Evolutionary conservation across 805 yeast genomes (phyloP), one percentile per base, ranked within the genome.

Genomic region (Saccharomyces jurei): DNA sequence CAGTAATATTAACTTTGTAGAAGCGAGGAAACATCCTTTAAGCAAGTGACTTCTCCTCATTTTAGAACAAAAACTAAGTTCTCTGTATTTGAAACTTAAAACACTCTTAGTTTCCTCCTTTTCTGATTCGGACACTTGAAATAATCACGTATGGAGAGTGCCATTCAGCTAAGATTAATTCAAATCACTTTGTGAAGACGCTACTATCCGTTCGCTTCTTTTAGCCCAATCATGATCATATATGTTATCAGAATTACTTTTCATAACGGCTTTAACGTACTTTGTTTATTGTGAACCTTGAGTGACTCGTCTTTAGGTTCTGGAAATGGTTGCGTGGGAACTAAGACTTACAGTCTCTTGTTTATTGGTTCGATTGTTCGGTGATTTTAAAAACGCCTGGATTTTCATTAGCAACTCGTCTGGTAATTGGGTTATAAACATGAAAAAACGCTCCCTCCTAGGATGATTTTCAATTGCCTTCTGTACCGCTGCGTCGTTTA

Each of bases 381-480:
- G 25, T 17, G 4, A 36, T 17, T 36, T 36, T 9, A 36, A 36
- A 36, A 36, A n/a, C 4, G 55, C 52, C 17, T 55, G 52, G 10
- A 61, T 54, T 17, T 53, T 53, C 30, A 55, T 48, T 46, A 63
- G 22, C 27, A 67, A 51, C 25, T 61, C 64, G 31, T 51, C 54
- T 8, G 71, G 71, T 32, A 68, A 54, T 49, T 67, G 71, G 2
- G 63, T 59, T 2, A 65, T 50, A 28, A 52, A 56, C 54, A 66
- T 54, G 26, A 63, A 54, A 46, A 65, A 62, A 8, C 58, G 63
- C n/a, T 62, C 63, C 6, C 48, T 55, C 30, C 59, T 58, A 11
- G 62, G 63, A 26, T 55, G 55, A 30, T 56, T 59, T 25, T 60
- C 55, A 5, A 66, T 50, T 50, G 60, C 64, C 11, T 52, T 50